A percentile compares a stretch with the other conserved stretches of the same genome.
phyloP scores from a whole-genome alignment of 805 yeast genomes.

The Candida golubevii region DNA sequence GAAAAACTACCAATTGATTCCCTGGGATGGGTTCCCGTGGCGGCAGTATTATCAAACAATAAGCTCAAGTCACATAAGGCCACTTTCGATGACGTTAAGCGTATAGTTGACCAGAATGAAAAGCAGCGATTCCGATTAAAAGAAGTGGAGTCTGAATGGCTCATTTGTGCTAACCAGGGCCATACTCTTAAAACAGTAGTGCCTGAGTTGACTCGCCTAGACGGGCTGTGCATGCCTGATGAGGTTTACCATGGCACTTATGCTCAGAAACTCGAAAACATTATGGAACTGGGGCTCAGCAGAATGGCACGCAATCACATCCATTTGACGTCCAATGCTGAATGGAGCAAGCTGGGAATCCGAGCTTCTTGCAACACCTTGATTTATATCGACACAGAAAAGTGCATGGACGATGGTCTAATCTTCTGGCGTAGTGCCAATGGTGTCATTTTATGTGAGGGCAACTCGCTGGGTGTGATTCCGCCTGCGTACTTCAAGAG shows the following conservation, averaged over 20 bases:
- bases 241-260: conserved; percentile 80
- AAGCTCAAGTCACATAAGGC: conserved; percentile 54
- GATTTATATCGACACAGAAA: conserved; percentile 57
- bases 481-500: conserved; percentile 38
- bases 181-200: conserved; percentile 59
- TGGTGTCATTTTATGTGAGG: conserved; percentile 67
- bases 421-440: conserved; percentile 62
- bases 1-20: conserved; percentile 62
- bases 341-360: conserved; percentile 66
- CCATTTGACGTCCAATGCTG: conserved; percentile 63
- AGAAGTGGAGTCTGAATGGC: conserved; percentile 20
- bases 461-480: conserved; percentile 53
- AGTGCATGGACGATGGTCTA: conserved; percentile 41
- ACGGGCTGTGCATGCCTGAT: conserved; percentile 43
- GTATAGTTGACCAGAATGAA: conserved; percentile 60
- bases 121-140: conserved; percentile 66
- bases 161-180: conserved; percentile 89
- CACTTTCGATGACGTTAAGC: conserved; percentile 51
- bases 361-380: conserved; percentile 53
- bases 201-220: conserved; percentile 38
- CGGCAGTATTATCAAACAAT: conserved; percentile 50
- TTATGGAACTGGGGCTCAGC: conserved; percentile 55
- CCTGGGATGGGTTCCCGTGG: conserved; percentile 61
- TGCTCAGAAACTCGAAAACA: conserved; percentile 40
- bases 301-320: conserved; percentile 79